These are phyloP conservation scores for Volutella citrinella DNA, from an alignment of 2,329 filamentous ascomycete genomes.

Conservation along the genomic window DNA sequence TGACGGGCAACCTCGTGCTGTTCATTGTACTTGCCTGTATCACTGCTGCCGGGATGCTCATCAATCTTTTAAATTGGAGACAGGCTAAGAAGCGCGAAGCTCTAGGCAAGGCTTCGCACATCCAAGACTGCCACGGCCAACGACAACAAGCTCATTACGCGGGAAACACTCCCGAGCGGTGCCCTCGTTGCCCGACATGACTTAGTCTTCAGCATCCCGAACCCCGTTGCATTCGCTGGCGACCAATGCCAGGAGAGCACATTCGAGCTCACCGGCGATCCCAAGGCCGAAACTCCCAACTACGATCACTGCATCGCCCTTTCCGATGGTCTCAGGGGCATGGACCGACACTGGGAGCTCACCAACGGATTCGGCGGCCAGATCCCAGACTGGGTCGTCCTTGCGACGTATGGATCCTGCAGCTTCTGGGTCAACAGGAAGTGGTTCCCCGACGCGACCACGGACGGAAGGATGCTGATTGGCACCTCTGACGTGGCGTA, in stretches of 20 bases:
- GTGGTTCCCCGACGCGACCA: constrained; percentile 3
- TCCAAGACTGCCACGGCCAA: no score
- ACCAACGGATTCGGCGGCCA: constrained; percentile 1
- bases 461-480: constrained; percentile 1
- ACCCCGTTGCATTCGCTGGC: constrained; percentile 3
- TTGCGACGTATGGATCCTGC: constrained; percentile 1
- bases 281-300: background rate
- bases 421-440: constrained; percentile 3
- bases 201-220: no score
- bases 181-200: no score
- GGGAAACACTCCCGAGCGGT: no score
- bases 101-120: constrained; percentile 53
- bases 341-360: constrained; percentile 4
- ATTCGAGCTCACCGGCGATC: constrained; percentile 1
- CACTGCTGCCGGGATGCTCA: background rate
- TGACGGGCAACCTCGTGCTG: constrained; percentile 55
- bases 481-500: constrained; percentile 3
- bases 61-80: constrained; percentile 49
- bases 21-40: constrained; percentile 55
- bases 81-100: constrained; percentile 50
- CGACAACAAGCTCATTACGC: no score
- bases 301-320: constrained; percentile 5
- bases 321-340: background rate
- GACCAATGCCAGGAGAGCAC: constrained; percentile 2
- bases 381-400: background rate